Evolutionary conservation across 2,329 filamentous ascomycete genomes (phyloP).

Genomic region (Ceratocystis ficicola): DNA sequence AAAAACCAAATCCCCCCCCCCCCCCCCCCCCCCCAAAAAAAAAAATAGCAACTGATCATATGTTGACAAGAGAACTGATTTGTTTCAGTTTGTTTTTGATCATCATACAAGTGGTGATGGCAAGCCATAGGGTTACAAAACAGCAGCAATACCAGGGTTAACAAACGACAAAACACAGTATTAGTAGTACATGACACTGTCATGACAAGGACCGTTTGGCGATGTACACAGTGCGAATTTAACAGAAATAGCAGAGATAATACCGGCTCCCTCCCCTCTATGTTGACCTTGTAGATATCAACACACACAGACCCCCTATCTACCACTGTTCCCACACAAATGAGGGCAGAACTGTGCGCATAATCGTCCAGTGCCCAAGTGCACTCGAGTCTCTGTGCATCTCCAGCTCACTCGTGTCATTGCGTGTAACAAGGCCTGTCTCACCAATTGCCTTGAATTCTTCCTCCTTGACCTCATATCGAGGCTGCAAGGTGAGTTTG

Average conservation of each 20-base stretch:
- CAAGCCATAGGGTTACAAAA: not conserved
- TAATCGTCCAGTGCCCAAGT: slow-evolving; percentile 78
- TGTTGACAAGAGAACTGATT: too few relatives aligned
- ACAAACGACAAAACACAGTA: too few relatives aligned
- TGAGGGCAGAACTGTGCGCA: slow-evolving; percentile 69
- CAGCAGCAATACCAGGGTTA: too few relatives aligned
- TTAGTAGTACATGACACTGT: too few relatives aligned
- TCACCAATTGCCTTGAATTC: slow-evolving; percentile 37
- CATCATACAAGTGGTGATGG: not conserved
- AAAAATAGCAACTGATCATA: too few relatives aligned
- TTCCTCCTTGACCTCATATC: slow-evolving; percentile 51
- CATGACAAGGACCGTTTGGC: not conserved
- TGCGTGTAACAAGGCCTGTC: slow-evolving; percentile 45
- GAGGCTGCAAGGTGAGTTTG: slow-evolving; percentile 57
- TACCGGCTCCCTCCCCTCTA: not conserved
- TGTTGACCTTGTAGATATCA: not conserved
- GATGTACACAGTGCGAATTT: too few relatives aligned
- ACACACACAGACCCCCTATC: slow-evolving; percentile 24
- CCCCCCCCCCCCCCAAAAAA: too few relatives aligned
- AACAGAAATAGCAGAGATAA: too few relatives aligned
- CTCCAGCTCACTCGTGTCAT: slow-evolving; percentile 54
- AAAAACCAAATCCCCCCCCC: too few relatives aligned
- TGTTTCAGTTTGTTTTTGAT: not conserved
- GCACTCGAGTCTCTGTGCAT: slow-evolving; percentile 66
- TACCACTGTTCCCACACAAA: slow-evolving; percentile 82